Percentiles rank a stretch among this genome's conserved stretches.
These are phyloP conservation scores for Clitocybe nebularis DNA, from an alignment of 1,284 basidiomycete species.

Conservation along the genomic window DNA sequence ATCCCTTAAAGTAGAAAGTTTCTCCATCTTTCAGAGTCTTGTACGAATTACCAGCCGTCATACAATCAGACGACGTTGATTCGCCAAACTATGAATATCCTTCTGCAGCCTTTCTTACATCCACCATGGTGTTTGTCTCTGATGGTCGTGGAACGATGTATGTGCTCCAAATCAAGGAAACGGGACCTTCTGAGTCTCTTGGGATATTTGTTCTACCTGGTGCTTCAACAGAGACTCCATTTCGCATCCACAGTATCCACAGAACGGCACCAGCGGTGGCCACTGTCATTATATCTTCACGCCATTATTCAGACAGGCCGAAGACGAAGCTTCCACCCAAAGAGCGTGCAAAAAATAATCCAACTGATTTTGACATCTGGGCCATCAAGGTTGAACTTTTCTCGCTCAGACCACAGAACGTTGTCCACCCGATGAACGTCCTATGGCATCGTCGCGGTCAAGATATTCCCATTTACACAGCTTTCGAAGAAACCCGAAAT, in stretches of 20 bases:
- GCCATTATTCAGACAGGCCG: slow-evolving; percentile 32
- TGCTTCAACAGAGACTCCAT: slow-evolving; percentile 39
- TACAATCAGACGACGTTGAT: slow-evolving; percentile 35
- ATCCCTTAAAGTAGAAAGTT: slow-evolving; percentile 40
- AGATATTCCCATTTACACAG: slow-evolving; percentile 66
- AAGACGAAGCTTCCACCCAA: slow-evolving; percentile 10
- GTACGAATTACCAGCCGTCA: slow-evolving; percentile 54
- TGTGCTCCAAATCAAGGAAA: slow-evolving; percentile 40
- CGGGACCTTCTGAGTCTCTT: slow-evolving; percentile 37
- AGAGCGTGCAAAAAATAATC: slow-evolving; percentile 4
- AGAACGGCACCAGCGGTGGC: slow-evolving; percentile 34
- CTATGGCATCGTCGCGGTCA: slow-evolving; percentile 69
- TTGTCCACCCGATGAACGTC: slow-evolving; percentile 39
- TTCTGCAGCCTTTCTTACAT: slow-evolving; percentile 56
- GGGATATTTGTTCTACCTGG: slow-evolving; percentile 51
- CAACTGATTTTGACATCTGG: slow-evolving; percentile 58
- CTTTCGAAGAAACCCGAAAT: slow-evolving; percentile 41
- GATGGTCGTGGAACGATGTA: slow-evolving; percentile 75
- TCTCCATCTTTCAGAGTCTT: slow-evolving; percentile 55
- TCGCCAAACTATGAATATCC: slow-evolving; percentile 69
- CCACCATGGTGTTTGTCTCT: slow-evolving; percentile 53
- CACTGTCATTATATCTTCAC: slow-evolving; percentile 54
- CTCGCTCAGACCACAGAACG: slow-evolving; percentile 24
- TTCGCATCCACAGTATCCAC: slow-evolving; percentile 51
- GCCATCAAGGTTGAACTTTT: slow-evolving; percentile 50